Conservation (phyloP, 257 asterid genomes). For the Przewalskia tangutica region DNA sequence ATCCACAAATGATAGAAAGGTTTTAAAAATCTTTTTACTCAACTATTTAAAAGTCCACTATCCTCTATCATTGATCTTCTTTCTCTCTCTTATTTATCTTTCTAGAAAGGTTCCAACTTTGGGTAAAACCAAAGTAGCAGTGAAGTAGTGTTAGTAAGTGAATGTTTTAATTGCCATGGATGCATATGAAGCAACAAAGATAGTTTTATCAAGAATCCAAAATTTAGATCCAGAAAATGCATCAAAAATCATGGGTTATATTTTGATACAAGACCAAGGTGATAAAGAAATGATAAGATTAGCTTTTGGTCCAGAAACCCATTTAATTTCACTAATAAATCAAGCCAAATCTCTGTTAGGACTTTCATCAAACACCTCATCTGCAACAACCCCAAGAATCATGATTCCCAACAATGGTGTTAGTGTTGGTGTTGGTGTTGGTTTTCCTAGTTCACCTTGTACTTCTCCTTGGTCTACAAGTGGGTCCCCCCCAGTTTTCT, state of each 20-base stretch:
- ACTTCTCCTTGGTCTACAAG: conserved; percentile 20
- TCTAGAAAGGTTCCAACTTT: conserved; percentile 5
- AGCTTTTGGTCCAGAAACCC: conserved; percentile 68
- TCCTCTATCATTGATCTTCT: conserved; percentile 2
- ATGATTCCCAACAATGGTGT: conserved; percentile 37
- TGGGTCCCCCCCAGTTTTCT: conserved; percentile 17
- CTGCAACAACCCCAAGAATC: conserved; percentile 40
- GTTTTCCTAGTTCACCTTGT: background rate
- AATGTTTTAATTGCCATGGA: conserved; percentile 29
- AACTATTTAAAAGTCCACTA: conserved; percentile 2
- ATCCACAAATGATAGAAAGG: background rate
- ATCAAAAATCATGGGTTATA: conserved; percentile 74
- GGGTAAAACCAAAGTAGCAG: background rate
- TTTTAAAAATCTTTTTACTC: background rate
- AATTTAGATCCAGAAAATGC: conserved; percentile 75
- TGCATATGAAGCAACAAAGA: conserved; percentile 59
- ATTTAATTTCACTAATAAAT: conserved; percentile 37
- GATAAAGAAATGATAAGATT: conserved; percentile 83
- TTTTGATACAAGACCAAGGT: conserved; percentile 74
- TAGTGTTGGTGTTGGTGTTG: too few species aligned
- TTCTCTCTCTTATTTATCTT: background rate
- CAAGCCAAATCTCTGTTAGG: conserved; percentile 49
- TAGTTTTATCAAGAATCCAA: conserved; percentile 72
- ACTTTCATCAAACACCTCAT: conserved; percentile 27
- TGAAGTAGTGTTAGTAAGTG: background rate